Evolutionary conservation across 208 protist genomes (phyloP), one percentile per base, ranked within the genome.

Genomic region (Entamoeba histolytica): DNA sequence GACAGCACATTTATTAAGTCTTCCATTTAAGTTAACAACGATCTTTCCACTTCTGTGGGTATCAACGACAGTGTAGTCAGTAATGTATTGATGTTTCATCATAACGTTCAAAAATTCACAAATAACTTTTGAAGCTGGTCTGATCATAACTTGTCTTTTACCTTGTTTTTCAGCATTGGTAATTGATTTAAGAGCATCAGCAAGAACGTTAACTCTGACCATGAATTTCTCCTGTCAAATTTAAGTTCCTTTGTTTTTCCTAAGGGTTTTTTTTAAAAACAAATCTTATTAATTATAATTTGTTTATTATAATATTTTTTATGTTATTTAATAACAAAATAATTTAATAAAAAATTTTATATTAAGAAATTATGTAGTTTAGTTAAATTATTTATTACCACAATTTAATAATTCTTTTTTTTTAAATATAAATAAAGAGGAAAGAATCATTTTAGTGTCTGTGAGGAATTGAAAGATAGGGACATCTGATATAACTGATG

Each of bases 11-110:
- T 99, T 99, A 98, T 99, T 99, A 93, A 99, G 97, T 94, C 99
- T 97, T 93, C 99, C 99, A 95, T 99, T 98, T 49, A 99, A 97
- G 95, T 99, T 98, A 93, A 99, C 97, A 93, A 99, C 98, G 94
- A 99, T 99, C 97, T 99, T 99, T 94, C 98, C 98, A 28, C 97
- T 96, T 94, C 99, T 97, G 97, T 99, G 98, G 97, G 99, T 98
- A 96, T 99, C 99, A 95, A 99, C 97, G 96, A 99, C 96, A 96
- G 99, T 98, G 96, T 99, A 99, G 96, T 99, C 99, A 94, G 98
- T 98, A 96, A 99, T 99, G 98, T 99, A 99, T 57, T 95, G 98
- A 96, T 99, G 98, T 96, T 99, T 99, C 97, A 99, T 98, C 99
- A 99, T 99, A 93, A 99, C 98, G 94, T 97, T 96, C 93, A 99